phyloP scores from a whole-genome alignment of 257 asterid genomes.

The Capsicum rhomboideum region DNA sequence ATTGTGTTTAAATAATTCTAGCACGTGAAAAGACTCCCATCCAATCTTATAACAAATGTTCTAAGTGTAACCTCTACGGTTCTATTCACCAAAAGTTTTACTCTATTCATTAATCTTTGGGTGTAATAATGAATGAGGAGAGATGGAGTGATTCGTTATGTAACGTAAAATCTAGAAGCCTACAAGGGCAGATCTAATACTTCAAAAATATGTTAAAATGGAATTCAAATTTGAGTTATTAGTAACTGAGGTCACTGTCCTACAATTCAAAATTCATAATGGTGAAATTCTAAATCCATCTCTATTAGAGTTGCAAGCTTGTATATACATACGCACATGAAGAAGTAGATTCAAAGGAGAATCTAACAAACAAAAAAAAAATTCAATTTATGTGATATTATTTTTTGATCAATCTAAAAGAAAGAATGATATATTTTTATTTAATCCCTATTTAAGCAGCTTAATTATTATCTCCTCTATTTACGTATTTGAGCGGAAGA shows the following conservation, averaged over 20 bases:
- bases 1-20: not conserved
- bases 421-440: too few species aligned
- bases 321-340: too few species aligned
- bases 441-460: too few species aligned
- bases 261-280: not conserved
- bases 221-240: not conserved
- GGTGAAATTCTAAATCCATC: not conserved
- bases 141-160: not conserved
- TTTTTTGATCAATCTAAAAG: too few species aligned
- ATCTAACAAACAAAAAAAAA: too few species aligned
- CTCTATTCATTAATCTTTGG: not conserved
- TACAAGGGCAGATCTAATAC: too few species aligned
- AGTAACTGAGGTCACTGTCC: too few species aligned
- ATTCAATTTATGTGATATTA: too few species aligned
- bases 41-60: not conserved
- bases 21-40: not conserved
- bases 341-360: too few species aligned
- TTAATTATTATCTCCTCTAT: not conserved
- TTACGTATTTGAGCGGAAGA: not conserved
- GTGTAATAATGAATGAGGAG: not conserved
- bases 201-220: too few species aligned
- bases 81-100: not conserved
- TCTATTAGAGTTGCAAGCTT: not conserved
- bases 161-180: too few species aligned
- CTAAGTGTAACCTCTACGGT: not conserved